These are phyloP conservation scores for Botrytis deweyae DNA, from an alignment of 2,329 filamentous ascomycete genomes.

Conservation along the genomic window DNA sequence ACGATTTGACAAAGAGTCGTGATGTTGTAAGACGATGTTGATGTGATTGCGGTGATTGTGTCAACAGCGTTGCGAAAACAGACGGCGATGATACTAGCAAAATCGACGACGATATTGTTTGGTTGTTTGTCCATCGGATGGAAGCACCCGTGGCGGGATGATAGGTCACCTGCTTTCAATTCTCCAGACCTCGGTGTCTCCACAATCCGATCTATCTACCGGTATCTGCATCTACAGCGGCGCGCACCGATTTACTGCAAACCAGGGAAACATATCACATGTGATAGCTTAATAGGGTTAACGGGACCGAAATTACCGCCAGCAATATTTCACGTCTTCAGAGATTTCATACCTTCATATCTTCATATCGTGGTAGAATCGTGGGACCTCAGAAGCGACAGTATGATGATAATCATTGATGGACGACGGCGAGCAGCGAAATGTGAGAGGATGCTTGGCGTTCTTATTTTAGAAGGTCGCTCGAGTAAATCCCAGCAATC, in stretches of 20 bases:
- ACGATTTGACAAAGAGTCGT: not conserved
- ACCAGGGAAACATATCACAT: not conserved
- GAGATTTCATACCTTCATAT: not conserved
- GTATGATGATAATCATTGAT: not conserved
- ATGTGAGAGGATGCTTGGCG: not conserved
- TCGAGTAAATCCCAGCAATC: not conserved
- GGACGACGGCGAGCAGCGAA: constrained; percentile 18
- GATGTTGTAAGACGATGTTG: not conserved
- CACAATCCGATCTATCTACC: not conserved
- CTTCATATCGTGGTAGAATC: not conserved
- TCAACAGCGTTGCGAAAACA: not conserved
- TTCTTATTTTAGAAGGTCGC: constrained; percentile 17
- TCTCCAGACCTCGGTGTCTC: not conserved
- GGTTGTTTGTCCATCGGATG: not conserved
- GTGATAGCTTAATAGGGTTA: not conserved
- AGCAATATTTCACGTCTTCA: not conserved
- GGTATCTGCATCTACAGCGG: not conserved
- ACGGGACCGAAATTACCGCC: not conserved
- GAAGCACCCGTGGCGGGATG: not conserved
- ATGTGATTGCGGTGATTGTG: not conserved
- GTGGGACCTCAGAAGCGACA: not conserved
- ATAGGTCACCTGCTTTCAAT: not conserved
- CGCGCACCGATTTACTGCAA: not conserved
- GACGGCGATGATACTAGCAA: not conserved
- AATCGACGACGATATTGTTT: not conserved